These are phyloP conservation scores for Aphanomyces cochlioides DNA, from an alignment of 352 stramenopile genomes.

Conservation along the genomic window DNA sequence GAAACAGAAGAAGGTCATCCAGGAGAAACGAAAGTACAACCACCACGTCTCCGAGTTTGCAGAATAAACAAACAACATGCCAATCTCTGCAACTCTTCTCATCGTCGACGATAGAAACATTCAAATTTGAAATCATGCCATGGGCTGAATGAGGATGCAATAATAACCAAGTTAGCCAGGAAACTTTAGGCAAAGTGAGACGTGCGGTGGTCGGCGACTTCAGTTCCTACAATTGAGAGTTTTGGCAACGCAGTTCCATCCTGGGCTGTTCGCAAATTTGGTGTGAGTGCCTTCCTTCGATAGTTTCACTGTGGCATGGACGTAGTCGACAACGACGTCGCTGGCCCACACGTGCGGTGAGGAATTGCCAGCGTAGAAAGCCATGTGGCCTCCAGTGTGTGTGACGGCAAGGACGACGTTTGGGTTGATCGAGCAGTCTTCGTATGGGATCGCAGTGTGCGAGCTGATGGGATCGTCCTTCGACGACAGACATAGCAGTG, in stretches of 20 bases:
- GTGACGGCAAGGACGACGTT: conserved; percentile 66
- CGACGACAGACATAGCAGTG: conserved; percentile 45
- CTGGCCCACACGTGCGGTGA: background rate
- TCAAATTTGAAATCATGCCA: background rate
- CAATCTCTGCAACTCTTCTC: background rate
- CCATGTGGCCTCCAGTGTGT: conserved; percentile 58
- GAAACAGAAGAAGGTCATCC: conserved; percentile 56
- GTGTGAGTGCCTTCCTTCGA: background rate
- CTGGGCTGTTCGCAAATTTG: background rate
- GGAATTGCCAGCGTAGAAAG: conserved; percentile 49
- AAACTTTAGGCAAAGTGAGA: too few relatives aligned
- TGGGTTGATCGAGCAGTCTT: conserved; percentile 43
- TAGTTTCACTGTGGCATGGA: background rate
- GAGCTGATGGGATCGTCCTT: conserved; percentile 54
- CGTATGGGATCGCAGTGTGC: conserved; percentile 32
- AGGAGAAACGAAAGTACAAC: conserved; percentile 60
- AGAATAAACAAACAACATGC: conserved; percentile 37
- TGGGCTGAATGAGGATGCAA: background rate
- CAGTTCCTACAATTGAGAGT: too few relatives aligned
- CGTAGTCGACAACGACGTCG: background rate
- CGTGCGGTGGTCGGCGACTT: too few relatives aligned
- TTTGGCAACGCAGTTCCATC: too few relatives aligned
- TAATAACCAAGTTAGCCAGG: too few relatives aligned
- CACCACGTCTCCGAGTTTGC: conserved; percentile 79
- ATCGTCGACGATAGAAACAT: background rate